These are phyloP conservation scores for Cytauxzoon felis DNA, from an alignment of 169 alveolate genomes.

Conservation along the genomic window DNA sequence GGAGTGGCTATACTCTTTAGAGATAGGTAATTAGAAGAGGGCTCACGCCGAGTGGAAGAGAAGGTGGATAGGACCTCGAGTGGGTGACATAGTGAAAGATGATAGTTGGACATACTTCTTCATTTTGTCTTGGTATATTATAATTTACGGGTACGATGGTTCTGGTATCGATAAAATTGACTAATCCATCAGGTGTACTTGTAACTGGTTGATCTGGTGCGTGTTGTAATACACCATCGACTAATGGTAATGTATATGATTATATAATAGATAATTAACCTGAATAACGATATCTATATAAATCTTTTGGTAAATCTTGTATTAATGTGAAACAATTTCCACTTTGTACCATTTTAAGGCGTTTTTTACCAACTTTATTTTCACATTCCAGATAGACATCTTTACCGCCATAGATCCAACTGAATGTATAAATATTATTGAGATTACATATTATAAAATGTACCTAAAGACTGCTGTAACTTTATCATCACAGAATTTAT, in stretches of 20 bases:
- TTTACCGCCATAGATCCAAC: slow-evolving; percentile 60
- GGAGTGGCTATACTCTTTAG: too few species aligned
- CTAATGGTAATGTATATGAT: slow-evolving; percentile 6
- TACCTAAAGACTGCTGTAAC: slow-evolving; percentile 27
- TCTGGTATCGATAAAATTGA: slow-evolving; percentile 30
- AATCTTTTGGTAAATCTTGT: slow-evolving; percentile 34
- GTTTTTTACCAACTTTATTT: slow-evolving; percentile 22
- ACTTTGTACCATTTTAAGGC: slow-evolving; percentile 31
- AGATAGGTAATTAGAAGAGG: too few species aligned
- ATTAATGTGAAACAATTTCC: slow-evolving; percentile 40
- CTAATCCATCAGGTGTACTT: slow-evolving; percentile 25
- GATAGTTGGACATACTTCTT: slow-evolving; percentile 5
- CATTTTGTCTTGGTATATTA: slow-evolving; percentile 1
- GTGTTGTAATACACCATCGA: slow-evolving; percentile 41
- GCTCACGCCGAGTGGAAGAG: too few species aligned
- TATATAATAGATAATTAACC: background rate
- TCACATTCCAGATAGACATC: slow-evolving; percentile 41
- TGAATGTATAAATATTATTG: background rate
- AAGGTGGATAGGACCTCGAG: too few species aligned
- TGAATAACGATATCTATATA: slow-evolving; percentile 19
- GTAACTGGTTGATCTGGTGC: slow-evolving; percentile 50
- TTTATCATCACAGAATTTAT: background rate
- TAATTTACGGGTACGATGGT: slow-evolving; percentile 20
- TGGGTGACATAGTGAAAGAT: too few species aligned
- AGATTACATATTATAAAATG: background rate